These are phyloP conservation scores for Mycena citricolor DNA, from an alignment of 1,284 basidiomycete genomes.

Conservation along the genomic window DNA sequence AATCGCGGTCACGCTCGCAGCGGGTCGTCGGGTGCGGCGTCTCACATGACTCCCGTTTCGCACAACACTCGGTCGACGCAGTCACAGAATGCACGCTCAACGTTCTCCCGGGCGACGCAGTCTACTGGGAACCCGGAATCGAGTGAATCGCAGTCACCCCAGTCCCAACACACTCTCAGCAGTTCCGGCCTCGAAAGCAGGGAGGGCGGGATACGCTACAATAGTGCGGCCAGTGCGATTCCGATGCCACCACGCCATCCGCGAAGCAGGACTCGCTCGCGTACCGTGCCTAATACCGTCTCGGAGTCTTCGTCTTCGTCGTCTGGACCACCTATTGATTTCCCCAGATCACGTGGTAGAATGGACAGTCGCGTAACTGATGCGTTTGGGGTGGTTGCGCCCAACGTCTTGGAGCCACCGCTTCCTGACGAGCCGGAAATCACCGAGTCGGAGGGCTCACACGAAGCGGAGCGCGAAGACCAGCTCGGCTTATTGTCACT, in stretches of 20 bases:
- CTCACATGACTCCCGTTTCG: constrained; percentile 30
- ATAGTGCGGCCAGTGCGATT: constrained; percentile 45
- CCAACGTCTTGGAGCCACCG: constrained; percentile 30
- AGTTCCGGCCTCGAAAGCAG: constrained; percentile 26
- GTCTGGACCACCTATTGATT: constrained; percentile 44
- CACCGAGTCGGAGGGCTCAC: constrained; percentile 51
- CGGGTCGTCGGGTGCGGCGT: constrained; percentile 38
- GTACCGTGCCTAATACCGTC: constrained; percentile 47
- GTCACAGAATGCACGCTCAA: constrained; percentile 26
- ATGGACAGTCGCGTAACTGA: constrained; percentile 42
- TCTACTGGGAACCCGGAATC: constrained; percentile 56
- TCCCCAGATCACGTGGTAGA: constrained; percentile 38
- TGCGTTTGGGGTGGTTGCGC: constrained; percentile 30
- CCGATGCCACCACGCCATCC: constrained; percentile 75
- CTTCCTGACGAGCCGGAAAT: constrained; percentile 40
- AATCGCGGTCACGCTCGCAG: constrained; percentile 46
- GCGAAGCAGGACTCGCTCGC: constrained; percentile 44
- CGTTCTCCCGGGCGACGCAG: constrained; percentile 36
- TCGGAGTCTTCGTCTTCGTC: constrained; percentile 19
- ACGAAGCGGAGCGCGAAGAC: constrained; percentile 68
- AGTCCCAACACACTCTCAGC: constrained; percentile 33
- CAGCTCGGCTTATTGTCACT: constrained; percentile 57
- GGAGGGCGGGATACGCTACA: constrained; percentile 23
- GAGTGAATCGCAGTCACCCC: constrained; percentile 49
- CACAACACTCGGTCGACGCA: constrained; percentile 22